Evolutionary conservation across 495 filamentous ascomycete species (phyloP).

Genomic region (Tirmania nivea): DNA sequence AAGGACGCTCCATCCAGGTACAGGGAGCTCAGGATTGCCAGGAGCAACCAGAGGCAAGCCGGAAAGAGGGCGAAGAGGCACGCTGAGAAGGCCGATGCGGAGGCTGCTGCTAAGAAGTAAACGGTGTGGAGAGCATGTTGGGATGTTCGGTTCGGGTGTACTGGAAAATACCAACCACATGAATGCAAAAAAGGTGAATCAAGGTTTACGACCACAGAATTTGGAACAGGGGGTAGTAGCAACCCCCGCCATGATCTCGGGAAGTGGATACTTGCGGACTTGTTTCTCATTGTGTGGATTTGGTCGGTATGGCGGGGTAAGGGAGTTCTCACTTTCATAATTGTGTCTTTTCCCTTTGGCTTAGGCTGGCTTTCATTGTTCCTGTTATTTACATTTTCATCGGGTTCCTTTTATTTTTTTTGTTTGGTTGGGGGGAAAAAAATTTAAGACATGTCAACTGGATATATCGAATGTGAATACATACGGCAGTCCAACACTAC

Average conservation of each 20-base stretch:
- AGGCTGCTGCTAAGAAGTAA: conserved; percentile 74
- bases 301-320: no score
- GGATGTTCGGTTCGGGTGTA: neutral
- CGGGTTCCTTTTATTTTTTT: no score
- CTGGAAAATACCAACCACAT: neutral
- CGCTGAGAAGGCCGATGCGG: conserved; percentile 81
- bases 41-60: conserved; percentile 58
- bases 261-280: neutral
- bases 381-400: no score
- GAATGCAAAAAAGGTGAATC: neutral
- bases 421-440: no score
- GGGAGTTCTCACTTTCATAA: neutral
- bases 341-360: neutral
- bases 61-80: conserved; percentile 84
- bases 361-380: neutral
- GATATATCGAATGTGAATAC: no score
- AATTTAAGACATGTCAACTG: no score
- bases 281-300: no score
- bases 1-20: conserved; percentile 48
- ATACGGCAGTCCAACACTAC: no score
- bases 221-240: neutral
- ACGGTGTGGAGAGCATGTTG: conserved; percentile 15
- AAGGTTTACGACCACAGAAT: neutral
- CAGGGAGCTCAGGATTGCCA: conserved; percentile 61
- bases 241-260: neutral